Percentiles rank a stretch among this genome's conserved stretches.
Evolutionary conservation across 768 basidiomycete genomes (phyloP).

Genomic region (Tricholoma terreum): DNA sequence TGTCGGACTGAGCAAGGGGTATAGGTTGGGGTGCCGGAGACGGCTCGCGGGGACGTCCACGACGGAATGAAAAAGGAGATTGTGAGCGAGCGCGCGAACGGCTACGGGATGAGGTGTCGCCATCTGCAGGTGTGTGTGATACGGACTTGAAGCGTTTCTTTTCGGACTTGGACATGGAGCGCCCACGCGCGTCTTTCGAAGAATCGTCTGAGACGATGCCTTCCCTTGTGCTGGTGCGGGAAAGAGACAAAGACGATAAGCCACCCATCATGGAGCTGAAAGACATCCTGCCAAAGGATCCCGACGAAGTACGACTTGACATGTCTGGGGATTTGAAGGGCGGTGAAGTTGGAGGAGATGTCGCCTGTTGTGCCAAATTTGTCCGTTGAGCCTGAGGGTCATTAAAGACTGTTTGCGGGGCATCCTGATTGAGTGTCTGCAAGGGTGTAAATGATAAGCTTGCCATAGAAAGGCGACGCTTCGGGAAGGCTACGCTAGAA

Average conservation of each 20-base stretch:
- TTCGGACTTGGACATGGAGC: conserved; percentile 41
- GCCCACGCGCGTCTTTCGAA: conserved; percentile 49
- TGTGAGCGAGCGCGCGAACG: conserved; percentile 65
- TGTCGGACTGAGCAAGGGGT: conserved; percentile 59
- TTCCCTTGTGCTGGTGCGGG: conserved; percentile 47
- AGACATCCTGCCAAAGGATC: conserved; percentile 56
- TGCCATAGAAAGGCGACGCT: conserved; percentile 28
- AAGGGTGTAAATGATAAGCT: conserved; percentile 29
- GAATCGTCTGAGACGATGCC: conserved; percentile 29
- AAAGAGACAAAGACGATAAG: conserved; percentile 60
- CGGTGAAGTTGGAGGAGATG: conserved; percentile 10
- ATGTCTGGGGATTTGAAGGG: conserved; percentile 36
- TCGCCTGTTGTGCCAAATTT: conserved; percentile 25
- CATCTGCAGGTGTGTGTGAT: conserved; percentile 41
- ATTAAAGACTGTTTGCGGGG: conserved; percentile 42
- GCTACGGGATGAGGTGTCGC: conserved; percentile 44
- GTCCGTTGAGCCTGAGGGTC: conserved; percentile 52
- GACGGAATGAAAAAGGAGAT: conserved; percentile 77
- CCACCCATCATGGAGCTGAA: conserved; percentile 72
- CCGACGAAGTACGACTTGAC: conserved; percentile 30
- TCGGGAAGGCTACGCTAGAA: not conserved
- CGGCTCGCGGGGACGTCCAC: conserved; percentile 56
- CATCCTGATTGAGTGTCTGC: conserved; percentile 47
- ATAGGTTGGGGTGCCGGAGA: conserved; percentile 58
- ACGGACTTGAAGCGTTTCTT: conserved; percentile 46